Base-by-base conservation (phyloP, 208 protist species). In the Tetramitus jugosus region DNA sequence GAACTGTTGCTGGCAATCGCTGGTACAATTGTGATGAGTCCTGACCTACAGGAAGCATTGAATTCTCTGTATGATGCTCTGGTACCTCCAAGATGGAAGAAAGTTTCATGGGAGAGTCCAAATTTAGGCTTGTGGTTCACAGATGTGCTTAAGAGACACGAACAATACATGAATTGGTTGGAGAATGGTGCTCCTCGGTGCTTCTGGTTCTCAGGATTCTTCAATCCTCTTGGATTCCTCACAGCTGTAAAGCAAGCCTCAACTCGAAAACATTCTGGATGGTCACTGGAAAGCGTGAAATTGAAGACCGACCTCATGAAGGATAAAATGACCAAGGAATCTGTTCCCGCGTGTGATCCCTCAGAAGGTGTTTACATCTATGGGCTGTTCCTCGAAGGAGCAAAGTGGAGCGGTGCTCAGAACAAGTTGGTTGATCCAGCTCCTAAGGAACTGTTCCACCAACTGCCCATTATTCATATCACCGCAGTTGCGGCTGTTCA, bases 221-320 rank as follows among this genome's bases (percentile, higher is more conserved):
- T 91, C 84, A 94, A 94, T 79, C 87, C 88, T 37, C 81, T 78
- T 56, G 91, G 90, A 45, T 93, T 95, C 82, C 79, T 95, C 17
- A 94, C 91, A 10, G 81, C 89, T 37, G 81, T 91, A 40, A 80
- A 85, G 37, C 90, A 94, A 80, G 89, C 93, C 60, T 46, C 78
- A 1, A 72, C 64, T 29, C 40, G 78, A 3, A 61, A 61, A 29
- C 87, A 93, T 75, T 29, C 78, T 40, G 52, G 62, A 20, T 94
- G 90, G 91, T 78, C 91, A 2, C 83, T 94, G 2, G 91, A 95
- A 72, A 82, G 81, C 2, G 88, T 93, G 26, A 78, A 77, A n/a
- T 40, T 89, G 6, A 39, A 37, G 13, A 91, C 86, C 20, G 87
- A 90, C 35, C 83, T 94, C 26, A 81, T 68, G 29, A 84, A 83